Evolutionary conservation across 2,329 filamentous ascomycete genomes (phyloP).

Genomic region (Elsinoe necatrix): DNA sequence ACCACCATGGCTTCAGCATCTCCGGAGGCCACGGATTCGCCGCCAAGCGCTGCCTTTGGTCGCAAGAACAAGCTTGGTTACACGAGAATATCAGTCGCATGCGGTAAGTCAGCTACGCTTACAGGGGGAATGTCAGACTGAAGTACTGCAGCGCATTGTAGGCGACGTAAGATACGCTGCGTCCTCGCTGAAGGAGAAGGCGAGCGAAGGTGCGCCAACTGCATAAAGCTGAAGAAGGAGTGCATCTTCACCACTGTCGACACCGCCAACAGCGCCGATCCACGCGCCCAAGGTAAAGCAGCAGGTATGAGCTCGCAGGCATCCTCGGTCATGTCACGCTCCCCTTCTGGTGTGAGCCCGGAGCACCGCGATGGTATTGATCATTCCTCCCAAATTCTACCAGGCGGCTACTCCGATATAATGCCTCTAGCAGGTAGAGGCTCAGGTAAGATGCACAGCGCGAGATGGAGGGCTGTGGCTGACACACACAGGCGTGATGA

Average conservation of each 20-base stretch:
- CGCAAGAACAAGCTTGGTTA: conserved; percentile 82
- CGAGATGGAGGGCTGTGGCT: not conserved
- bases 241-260: conserved; percentile 90
- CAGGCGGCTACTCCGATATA: not conserved
- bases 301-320: conserved; percentile 16
- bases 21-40: conserved; percentile 1
- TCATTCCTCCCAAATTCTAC: not conserved
- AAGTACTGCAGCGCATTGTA: conserved; percentile 59
- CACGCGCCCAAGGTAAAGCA: conserved; percentile 34
- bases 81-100: conserved; percentile 89
- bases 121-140: not conserved
- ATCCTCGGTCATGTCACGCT: conserved; percentile 18
- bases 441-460: not conserved
- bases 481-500: conserved; percentile 2
- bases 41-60: conserved; percentile 1
- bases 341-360: conserved; percentile 16
- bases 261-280: conserved; percentile 51
- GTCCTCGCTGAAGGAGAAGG: conserved; percentile 64
- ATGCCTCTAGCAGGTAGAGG: not conserved
- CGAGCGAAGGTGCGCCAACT: conserved; percentile 77
- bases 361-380: not conserved
- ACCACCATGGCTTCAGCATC: not conserved
- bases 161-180: conserved; percentile 87
- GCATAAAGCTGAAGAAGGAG: conserved; percentile 87
- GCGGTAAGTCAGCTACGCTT: conserved; percentile 57